A percentile compares a stretch with the other conserved stretches of the same genome.
These are phyloP conservation scores for Exophiala oligosperma DNA, from an alignment of 2,329 filamentous ascomycete species.

Conservation along the genomic window DNA sequence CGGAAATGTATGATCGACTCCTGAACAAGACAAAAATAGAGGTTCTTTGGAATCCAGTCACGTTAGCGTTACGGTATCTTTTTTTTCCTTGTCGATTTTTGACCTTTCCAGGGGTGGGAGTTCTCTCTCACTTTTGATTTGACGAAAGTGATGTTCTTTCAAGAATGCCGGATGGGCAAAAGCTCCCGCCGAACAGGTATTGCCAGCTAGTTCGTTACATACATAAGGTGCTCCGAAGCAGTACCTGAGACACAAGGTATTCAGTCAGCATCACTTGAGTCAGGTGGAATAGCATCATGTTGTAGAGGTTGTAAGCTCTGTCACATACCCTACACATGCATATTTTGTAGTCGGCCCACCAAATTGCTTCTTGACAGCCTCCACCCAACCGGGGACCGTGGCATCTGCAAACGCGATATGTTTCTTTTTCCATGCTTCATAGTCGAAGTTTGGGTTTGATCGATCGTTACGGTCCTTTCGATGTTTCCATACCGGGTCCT, in stretches of 20 bases:
- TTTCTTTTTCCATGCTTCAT: conserved; percentile 50
- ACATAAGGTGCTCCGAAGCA: conserved; percentile 46
- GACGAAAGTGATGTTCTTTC: conserved; percentile 48
- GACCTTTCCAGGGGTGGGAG: no score
- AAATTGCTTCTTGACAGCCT: conserved; percentile 39
- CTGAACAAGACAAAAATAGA: conserved; percentile 21
- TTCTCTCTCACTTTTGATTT: conserved; percentile 31
- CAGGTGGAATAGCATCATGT: no score
- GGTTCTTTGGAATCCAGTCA: conserved; percentile 7
- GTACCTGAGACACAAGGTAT: conserved; percentile 8
- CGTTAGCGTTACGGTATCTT: neutral
- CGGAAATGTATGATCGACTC: conserved; percentile 21
- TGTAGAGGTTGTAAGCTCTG: neutral
- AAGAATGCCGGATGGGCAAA: conserved; percentile 55
- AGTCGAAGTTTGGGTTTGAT: conserved; percentile 45
- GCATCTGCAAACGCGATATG: conserved; percentile 45
- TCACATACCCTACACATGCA: conserved; percentile 23
- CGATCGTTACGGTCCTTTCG: conserved; percentile 32
- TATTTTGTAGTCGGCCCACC: conserved; percentile 31
- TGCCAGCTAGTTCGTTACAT: conserved; percentile 41
- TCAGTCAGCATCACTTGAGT: neutral
- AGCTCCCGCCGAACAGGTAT: conserved; percentile 44
- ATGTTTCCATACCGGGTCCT: conserved; percentile 49
- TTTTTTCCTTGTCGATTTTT: no score
- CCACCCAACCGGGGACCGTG: conserved; percentile 47